Conservation (phyloP, 306 rosid species). For the Cucurbita moschata region DNA sequence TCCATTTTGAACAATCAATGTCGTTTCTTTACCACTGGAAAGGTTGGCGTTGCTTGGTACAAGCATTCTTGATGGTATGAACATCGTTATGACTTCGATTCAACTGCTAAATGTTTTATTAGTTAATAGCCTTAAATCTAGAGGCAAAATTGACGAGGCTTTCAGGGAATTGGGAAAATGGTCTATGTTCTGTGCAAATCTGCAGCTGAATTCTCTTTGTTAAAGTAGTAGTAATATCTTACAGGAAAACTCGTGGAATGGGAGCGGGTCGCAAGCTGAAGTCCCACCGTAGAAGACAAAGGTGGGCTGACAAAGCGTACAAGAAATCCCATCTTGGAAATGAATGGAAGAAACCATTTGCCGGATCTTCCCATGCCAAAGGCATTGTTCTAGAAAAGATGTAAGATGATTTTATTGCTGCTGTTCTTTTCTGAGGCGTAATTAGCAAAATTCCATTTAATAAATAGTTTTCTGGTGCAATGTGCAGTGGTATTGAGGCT, state of each 20-base stretch:
- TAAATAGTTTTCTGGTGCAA: neutral
- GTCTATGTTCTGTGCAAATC: neutral
- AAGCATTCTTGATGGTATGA: neutral
- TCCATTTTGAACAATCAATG: neutral
- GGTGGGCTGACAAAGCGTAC: slow-evolving; percentile 59
- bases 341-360: slow-evolving; percentile 57
- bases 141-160: neutral
- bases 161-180: neutral
- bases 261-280: slow-evolving; percentile 61
- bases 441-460: neutral
- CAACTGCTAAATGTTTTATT: neutral
- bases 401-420: slow-evolving; percentile 13
- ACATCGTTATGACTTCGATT: too few relatives aligned
- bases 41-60: neutral
- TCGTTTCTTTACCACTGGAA: neutral
- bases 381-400: slow-evolving; percentile 52
- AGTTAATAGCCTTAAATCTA: neutral
- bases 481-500: slow-evolving; percentile 50
- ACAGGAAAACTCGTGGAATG: slow-evolving; percentile 49
- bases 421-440: neutral
- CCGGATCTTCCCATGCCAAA: slow-evolving; percentile 50
- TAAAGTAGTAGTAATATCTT: neutral
- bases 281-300: slow-evolving; percentile 53
- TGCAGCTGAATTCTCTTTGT: neutral
- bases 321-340: slow-evolving; percentile 54